A percentile compares a stretch with the other conserved stretches of the same genome.
These are phyloP conservation scores for Pleurozium schreberi DNA, from an alignment of 225 moss, liverwort and hornwort genomes.

Conservation along the genomic window DNA sequence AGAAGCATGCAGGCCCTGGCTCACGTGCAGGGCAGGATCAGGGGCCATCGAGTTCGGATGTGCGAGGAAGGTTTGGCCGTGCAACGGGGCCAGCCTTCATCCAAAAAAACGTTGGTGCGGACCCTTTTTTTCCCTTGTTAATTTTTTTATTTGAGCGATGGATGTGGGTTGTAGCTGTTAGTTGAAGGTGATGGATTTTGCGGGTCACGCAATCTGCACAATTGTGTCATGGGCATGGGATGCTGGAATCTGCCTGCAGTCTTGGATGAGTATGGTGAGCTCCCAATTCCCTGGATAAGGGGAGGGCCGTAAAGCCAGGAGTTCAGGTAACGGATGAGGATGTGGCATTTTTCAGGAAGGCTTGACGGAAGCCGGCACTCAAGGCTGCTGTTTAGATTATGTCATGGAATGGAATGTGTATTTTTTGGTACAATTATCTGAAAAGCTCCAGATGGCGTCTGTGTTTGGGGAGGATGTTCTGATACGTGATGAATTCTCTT, in stretches of 20 bases:
- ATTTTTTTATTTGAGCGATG: neutral
- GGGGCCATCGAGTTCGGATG: slow-evolving; percentile 41
- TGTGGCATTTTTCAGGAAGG: slow-evolving; percentile 13
- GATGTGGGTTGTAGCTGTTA: neutral
- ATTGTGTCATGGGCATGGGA: neutral
- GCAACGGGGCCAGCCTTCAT: slow-evolving; percentile 33
- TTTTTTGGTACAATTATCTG: neutral
- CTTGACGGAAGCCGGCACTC: slow-evolving; percentile 1
- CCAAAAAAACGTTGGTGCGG: slow-evolving; percentile 24
- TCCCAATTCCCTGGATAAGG: neutral
- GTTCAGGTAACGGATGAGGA: neutral
- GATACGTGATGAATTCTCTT: neutral
- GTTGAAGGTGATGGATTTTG: neutral
- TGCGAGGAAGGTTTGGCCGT: slow-evolving; percentile 45
- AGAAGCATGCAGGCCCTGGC: slow-evolving; percentile 41
- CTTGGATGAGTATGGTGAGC: neutral
- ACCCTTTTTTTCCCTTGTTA: neutral
- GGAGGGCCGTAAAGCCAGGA: neutral
- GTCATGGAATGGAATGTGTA: neutral
- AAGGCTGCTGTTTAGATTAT: neutral
- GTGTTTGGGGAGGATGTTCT: neutral
- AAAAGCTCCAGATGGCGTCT: neutral
- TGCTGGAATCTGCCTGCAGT: neutral
- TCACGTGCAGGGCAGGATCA: slow-evolving; percentile 43
- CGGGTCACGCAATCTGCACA: neutral